Base-by-base conservation (phyloP, 2,329 filamentous ascomycete genomes). In the Tolypocladium pustulatum region DNA sequence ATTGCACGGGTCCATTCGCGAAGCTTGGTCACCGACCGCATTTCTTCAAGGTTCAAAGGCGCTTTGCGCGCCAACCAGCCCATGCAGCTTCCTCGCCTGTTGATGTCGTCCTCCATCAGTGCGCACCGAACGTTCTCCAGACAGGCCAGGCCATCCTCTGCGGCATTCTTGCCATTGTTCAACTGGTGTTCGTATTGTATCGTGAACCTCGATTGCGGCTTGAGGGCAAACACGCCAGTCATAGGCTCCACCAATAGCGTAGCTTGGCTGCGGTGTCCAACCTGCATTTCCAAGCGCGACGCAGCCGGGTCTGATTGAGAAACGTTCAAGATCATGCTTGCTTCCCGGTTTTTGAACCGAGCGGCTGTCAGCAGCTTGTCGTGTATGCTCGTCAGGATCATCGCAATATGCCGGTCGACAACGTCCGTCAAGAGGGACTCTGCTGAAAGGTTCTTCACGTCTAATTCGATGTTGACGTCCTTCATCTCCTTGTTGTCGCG, bases 401-500 rank as follows among this genome's bases (percentile, higher is more conserved):
- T 79, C 60, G 83, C 85, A 34, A 87, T 82, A 69, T 97, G 93
- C 61, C 81, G 81, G 38, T 88, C 87, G 65, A 95, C 87, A 22
- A 92, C 84, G 38, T 81, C 80, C 65, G 87, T 87, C 51, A 99
- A 73, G 3, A 96, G 81, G 6, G 75, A 69, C 68, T 96, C 90
- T 55, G 89, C 81, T 3, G 89, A 94, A 27, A 97, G 78, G 15
- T 81, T 76, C 49, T 82, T 75, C 53, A 81, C 75, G 67, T 95
- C 82, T 38, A 96, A 78, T 2, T 79, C 70, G 34, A 97, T 79
- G n/a, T 83, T 74, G n/a, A 78, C 75, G 59, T 88, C 83, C 61
- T 82, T 81, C 46, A 91, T 83, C 69, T 93, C 89, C 65, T 88
- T 86, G 62, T 86, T 87, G 67, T 93, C 87, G 59, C 90, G 85